Conservation (phyloP, 78 protist genomes). For the Dictyostelium capitatum region DNA sequence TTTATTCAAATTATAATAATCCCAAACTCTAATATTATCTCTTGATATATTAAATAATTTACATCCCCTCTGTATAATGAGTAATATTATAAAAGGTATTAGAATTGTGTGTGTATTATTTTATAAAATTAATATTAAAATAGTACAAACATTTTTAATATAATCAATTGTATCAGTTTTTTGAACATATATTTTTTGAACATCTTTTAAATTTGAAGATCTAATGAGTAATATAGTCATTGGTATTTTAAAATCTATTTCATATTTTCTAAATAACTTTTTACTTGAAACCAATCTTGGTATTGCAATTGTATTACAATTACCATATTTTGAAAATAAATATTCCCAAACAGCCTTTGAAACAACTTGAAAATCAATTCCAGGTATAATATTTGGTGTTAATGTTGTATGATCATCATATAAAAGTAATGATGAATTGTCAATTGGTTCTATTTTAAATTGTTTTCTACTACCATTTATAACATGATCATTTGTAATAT, state of each 20-base stretch:
- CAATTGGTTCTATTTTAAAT: slow-evolving; percentile 15
- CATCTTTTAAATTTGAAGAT: slow-evolving; percentile 5
- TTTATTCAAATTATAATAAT: slow-evolving; percentile 35
- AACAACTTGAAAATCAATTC: slow-evolving; percentile 20
- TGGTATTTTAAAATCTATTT: slow-evolving; percentile 16
- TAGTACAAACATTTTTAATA: neutral
- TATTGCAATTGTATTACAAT: neutral
- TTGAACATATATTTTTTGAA: neutral
- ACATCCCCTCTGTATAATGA: neutral
- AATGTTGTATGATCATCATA: neutral
- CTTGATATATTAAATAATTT: slow-evolving; percentile 10
- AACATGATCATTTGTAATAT: neutral
- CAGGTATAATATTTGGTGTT: neutral
- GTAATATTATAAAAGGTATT: neutral
- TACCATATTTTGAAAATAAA: neutral
- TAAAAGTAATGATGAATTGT: neutral
- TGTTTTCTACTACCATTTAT: neutral
- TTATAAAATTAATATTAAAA: neutral
- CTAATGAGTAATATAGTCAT: neutral
- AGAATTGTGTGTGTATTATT: too few relatives aligned
- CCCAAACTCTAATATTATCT: slow-evolving; percentile 69
- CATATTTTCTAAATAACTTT: neutral
- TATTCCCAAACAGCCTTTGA: slow-evolving; percentile 11
- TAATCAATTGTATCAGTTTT: neutral
- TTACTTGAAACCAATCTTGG: neutral